Conservation (phyloP, 306 rosid genomes). For the Gillenia trifoliata region DNA sequence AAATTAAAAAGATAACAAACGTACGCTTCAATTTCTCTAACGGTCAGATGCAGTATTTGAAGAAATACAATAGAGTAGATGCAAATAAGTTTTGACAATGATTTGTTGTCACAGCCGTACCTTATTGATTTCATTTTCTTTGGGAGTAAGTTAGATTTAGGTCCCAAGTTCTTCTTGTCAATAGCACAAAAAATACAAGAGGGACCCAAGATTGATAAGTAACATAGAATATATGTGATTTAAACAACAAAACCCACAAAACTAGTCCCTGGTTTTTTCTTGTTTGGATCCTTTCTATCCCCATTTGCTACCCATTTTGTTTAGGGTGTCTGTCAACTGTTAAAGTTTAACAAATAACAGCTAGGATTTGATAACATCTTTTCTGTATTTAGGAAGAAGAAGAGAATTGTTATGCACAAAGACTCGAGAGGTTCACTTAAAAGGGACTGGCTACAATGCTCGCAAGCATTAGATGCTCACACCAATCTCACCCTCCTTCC, state of each 20-base stretch:
- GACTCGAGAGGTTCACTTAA: too few relatives aligned
- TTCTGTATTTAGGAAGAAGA: too few relatives aligned
- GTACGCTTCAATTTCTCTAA: background rate
- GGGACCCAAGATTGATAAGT: background rate
- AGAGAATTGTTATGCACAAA: too few relatives aligned
- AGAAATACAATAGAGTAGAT: background rate
- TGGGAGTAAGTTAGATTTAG: too few relatives aligned
- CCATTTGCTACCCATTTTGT: background rate
- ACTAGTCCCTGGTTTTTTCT: background rate
- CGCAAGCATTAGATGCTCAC: too few relatives aligned
- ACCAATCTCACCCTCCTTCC: too few relatives aligned
- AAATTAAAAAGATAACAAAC: too few relatives aligned
- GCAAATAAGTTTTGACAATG: background rate
- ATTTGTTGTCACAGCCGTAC: too few relatives aligned
- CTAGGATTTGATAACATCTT: background rate
- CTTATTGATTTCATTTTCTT: too few relatives aligned
- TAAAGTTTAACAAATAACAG: background rate
- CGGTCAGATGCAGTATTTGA: background rate
- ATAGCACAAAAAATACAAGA: too few relatives aligned
- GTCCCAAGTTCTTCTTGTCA: too few relatives aligned
- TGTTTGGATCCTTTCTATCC: background rate
- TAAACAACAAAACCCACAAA: background rate
- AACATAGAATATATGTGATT: background rate
- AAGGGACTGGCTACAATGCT: too few relatives aligned
- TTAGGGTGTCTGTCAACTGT: background rate